These are phyloP conservation scores for Piper betle DNA, from an alignment of 164 flowering plant genomes.

Conservation along the genomic window DNA sequence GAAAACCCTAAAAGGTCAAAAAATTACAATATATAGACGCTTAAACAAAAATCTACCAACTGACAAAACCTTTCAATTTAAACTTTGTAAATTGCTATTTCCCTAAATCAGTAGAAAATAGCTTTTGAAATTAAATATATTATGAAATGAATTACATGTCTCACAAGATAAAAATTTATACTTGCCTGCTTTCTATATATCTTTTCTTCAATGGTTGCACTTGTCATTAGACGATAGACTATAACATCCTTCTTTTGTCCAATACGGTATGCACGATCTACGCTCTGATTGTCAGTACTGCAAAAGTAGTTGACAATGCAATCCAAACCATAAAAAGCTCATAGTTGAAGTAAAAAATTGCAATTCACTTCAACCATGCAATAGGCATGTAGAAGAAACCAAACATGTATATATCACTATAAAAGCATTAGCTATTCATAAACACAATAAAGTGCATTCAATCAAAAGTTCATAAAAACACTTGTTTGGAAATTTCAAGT, in stretches of 20 bases:
- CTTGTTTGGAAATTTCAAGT: too few relatives aligned
- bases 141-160: too few relatives aligned
- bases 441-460: too few relatives aligned
- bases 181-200: conserved; percentile 91
- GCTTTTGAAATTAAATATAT: neutral
- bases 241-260: conserved; percentile 98
- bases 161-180: neutral
- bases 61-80: too few relatives aligned
- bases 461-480: too few relatives aligned
- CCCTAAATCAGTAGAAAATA: too few relatives aligned
- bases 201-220: conserved; percentile 96
- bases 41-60: too few relatives aligned
- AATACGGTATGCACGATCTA: conserved; percentile 95
- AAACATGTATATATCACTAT: too few relatives aligned
- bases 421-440: too few relatives aligned
- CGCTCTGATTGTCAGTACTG: conserved; percentile 98
- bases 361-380: neutral
- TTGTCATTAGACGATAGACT: conserved; percentile 93
- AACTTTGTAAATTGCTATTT: too few relatives aligned
- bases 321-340: neutral
- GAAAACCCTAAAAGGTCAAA: conserved; percentile 39
- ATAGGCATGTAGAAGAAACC: too few relatives aligned
- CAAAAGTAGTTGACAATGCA: conserved; percentile 5
- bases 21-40: too few relatives aligned
- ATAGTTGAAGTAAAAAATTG: neutral